Conservation (phyloP, 345 rosid genomes). For the Ceriops zippeliana region DNA sequence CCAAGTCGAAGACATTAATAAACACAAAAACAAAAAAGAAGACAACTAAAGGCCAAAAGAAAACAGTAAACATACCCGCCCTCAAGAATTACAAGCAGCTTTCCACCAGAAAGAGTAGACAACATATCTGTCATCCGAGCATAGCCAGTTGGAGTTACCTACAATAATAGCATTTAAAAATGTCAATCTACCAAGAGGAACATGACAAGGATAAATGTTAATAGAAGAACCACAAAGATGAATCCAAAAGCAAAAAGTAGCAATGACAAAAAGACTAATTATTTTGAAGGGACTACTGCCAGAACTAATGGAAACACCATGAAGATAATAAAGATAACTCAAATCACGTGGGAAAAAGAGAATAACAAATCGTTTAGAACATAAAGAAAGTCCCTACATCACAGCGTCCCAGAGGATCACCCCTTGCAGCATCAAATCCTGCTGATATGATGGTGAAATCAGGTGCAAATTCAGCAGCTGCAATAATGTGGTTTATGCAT, state of each 20-base stretch:
- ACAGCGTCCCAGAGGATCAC: conserved; percentile 96
- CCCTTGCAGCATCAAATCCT: conserved; percentile 99
- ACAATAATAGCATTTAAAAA: neutral
- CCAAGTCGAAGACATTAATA: neutral
- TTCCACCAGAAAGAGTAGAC: conserved; percentile 56
- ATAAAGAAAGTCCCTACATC: conserved; percentile 55
- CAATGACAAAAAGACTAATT: neutral
- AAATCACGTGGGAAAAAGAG: neutral
- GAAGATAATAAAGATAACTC: conserved; percentile 1
- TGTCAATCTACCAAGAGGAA: neutral
- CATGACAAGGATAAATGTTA: neutral
- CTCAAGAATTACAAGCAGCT: conserved; percentile 94
- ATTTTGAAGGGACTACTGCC: neutral
- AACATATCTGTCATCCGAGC: conserved; percentile 81
- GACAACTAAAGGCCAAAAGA: conserved; percentile 5
- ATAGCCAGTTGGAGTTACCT: conserved; percentile 94
- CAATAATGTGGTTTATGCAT: conserved; percentile 23
- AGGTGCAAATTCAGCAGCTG: conserved; percentile 86
- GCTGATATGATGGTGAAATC: conserved; percentile 94
- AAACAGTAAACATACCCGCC: conserved; percentile 63
- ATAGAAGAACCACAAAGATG: neutral
- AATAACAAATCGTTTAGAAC: neutral
- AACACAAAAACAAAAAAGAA: neutral
- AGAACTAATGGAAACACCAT: neutral
- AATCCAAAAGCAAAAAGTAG: neutral